These are phyloP conservation scores for Nannochloris sp. DNA, from an alignment of 139 green algal species.

Conservation along the genomic window DNA sequence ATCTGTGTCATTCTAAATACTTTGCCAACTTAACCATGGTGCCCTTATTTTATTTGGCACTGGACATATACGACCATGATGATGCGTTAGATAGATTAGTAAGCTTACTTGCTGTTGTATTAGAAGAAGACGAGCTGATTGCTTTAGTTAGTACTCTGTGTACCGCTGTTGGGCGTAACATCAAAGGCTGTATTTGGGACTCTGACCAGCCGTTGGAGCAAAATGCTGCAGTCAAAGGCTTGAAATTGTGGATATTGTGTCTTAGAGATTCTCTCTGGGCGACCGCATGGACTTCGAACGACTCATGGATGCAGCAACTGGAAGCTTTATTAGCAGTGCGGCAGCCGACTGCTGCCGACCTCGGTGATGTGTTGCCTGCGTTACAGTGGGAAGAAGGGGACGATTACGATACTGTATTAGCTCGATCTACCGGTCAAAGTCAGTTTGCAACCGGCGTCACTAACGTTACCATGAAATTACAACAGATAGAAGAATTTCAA, in stretches of 20 bases:
- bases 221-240: not conserved
- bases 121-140: conserved; percentile 19
- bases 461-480: not conserved
- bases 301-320: conserved; percentile 21
- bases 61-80: not conserved
- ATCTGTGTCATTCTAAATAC: conserved; percentile 2
- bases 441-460: not conserved
- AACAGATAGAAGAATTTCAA: conserved; percentile 3
- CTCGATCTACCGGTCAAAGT: not conserved
- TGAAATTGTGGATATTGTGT: conserved; percentile 18
- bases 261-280: conserved; percentile 1
- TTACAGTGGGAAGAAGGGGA: not conserved
- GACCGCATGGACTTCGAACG: conserved; percentile 12
- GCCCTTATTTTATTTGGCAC: conserved; percentile 3
- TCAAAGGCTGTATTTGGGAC: not conserved
- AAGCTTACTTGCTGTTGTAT: conserved; percentile 14
- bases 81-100: conserved; percentile 4
- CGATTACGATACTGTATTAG: not conserved
- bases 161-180: not conserved
- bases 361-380: not conserved
- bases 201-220: not conserved
- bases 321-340: conserved; percentile 28
- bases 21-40: conserved; percentile 8
- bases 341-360: conserved; percentile 15
- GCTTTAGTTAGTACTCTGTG: not conserved